A percentile compares a stretch with the other conserved stretches of the same genome.
Conservation (phyloP, 2,329 filamentous ascomycete genomes). For the Periconia digitata region DNA sequence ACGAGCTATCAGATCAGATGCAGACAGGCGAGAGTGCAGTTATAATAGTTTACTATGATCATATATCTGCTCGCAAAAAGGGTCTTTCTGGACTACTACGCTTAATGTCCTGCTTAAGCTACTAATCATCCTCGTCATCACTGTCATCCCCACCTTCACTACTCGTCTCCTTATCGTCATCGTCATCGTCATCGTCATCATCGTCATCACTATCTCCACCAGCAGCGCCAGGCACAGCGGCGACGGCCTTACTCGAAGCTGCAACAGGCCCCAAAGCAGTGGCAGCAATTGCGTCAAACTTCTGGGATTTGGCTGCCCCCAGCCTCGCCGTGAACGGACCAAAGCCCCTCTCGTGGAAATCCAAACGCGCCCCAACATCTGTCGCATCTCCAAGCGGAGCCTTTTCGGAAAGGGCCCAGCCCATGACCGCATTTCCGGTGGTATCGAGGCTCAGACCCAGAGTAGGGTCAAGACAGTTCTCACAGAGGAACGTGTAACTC, state of each 20-base stretch:
- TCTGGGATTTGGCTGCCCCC: not conserved
- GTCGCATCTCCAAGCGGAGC: not conserved
- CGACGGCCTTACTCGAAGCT: not conserved
- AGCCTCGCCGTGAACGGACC: not conserved
- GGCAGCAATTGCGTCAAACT: not conserved
- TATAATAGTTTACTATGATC: not conserved
- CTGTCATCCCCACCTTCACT: not conserved
- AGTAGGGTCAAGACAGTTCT: not conserved
- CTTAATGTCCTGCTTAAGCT: no score
- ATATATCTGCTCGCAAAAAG: not conserved
- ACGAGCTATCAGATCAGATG: slow-evolving; percentile 2
- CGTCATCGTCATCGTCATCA: not conserved
- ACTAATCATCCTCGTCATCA: not conserved
- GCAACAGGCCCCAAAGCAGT: not conserved
- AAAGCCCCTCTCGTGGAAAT: not conserved
- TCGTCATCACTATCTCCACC: not conserved
- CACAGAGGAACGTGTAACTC: not conserved
- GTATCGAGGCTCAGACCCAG: not conserved
- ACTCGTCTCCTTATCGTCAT: no score
- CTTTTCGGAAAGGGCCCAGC: not conserved
- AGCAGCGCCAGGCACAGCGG: not conserved
- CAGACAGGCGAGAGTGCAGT: not conserved
- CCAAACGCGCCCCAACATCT: not conserved
- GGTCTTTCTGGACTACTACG: not conserved
- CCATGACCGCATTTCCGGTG: not conserved